Evolutionary conservation across 2,329 filamentous ascomycete genomes (phyloP), one percentile per base, ranked within the genome.

Genomic region (Eurotiales sp.): DNA sequence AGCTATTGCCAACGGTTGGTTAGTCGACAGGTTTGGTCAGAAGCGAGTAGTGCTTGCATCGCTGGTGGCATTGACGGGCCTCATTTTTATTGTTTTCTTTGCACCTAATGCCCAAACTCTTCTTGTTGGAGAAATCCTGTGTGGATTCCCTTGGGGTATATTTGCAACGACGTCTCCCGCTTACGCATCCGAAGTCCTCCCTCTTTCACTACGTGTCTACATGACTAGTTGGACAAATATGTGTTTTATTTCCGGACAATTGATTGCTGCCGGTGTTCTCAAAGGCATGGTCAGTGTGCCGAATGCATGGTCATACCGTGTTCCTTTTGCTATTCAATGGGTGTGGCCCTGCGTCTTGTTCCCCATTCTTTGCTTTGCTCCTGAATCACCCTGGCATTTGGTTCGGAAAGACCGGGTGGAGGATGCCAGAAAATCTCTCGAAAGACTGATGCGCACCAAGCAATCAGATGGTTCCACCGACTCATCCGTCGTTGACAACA

Each of bases 281-380:
- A 73, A 69, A 58, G 64, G 68, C n/a, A 73, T 77, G 71, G 57
- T 78, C 11, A 58, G 61, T 15, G 64, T 75, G 21, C 49, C 62
- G 1, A 75, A 76, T 49, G 59, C 77, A 56, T 78, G 76, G 76
- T 68, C 75, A 4, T 79, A 77, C 59, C 66, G 74, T 1, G 77
- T 79, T 52, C 76, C 76, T 1, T 79, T 76, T 54, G 72, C 70
- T 7, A 56, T 79, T 14, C 76, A 79, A 56, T 77, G 76, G 76
- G 76, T 77, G 70, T 78, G 75, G 75, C 75, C 76, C 2, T 56
- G 75, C 37, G 75, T 76, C 3, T 65, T 78, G 4, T 63, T 75
- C 27, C 61, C 77, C 47, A 73, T 69, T 3, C 71, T 76, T 22
- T 63, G 63, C 21, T 52, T 52, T 30, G 44, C 50, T 17, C 43